These are phyloP conservation scores for Fusarium avenaceum DNA, from an alignment of 2,329 filamentous ascomycete genomes.

Conservation along the genomic window DNA sequence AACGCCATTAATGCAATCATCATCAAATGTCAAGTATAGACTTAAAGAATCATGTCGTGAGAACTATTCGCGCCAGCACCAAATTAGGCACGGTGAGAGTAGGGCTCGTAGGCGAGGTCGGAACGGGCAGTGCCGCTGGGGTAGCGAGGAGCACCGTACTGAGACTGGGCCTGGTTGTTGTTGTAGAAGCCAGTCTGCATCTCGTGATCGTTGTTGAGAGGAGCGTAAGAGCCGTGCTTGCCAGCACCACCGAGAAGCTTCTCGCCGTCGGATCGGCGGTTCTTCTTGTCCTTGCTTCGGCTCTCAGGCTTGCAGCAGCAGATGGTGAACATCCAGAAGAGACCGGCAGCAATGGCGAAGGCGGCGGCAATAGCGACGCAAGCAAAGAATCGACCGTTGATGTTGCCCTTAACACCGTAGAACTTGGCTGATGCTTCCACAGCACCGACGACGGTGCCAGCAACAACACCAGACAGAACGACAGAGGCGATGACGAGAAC, in stretches of 20 bases:
- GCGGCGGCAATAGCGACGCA: conserved; percentile 84
- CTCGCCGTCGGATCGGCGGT: conserved; percentile 60
- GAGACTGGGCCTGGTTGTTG: conserved; percentile 49
- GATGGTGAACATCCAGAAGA: conserved; percentile 93
- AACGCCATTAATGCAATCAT: conserved; percentile 50
- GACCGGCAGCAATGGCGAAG: conserved; percentile 78
- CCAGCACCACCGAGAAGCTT: conserved; percentile 62
- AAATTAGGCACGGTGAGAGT: conserved; percentile 67
- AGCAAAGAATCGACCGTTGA: conserved; percentile 79
- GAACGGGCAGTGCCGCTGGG: conserved; percentile 59
- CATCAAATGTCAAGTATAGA: conserved; percentile 41
- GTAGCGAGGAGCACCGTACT: conserved; percentile 57
- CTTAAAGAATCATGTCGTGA: conserved; percentile 35
- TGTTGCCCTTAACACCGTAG: conserved; percentile 76
- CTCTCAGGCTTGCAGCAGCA: conserved; percentile 77
- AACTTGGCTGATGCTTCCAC: conserved; percentile 68
- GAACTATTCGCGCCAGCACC: conserved; percentile 15
- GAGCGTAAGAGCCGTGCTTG: conserved; percentile 55
- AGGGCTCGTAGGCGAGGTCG: conserved; percentile 74
- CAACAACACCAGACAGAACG: conserved; percentile 80
- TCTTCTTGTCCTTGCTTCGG: conserved; percentile 53
- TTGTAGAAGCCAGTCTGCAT: conserved; percentile 57
- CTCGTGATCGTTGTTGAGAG: conserved; percentile 54
- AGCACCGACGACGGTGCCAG: conserved; percentile 73
- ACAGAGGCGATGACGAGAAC: conserved; percentile 72